These are phyloP conservation scores for Meyerozyma sp. DNA, from an alignment of 1,139 yeast genomes.

Conservation along the genomic window DNA sequence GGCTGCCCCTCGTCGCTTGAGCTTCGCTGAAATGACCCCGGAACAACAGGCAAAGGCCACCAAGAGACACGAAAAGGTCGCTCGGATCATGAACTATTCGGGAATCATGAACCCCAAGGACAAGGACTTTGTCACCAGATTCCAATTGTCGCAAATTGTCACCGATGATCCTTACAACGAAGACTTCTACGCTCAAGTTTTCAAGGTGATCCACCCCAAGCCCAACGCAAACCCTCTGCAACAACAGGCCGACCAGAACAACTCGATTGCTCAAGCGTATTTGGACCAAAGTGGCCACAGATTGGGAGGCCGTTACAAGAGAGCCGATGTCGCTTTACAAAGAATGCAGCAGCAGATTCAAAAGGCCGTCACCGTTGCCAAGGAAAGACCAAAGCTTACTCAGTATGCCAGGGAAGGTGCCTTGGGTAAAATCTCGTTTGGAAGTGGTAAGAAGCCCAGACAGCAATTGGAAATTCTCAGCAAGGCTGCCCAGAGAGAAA, in stretches of 20 bases:
- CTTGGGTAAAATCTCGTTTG: slow-evolving; percentile 79
- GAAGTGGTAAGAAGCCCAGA: slow-evolving; percentile 83
- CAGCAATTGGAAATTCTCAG: slow-evolving; percentile 71
- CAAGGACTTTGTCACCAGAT: slow-evolving; percentile 89
- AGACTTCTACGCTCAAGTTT: slow-evolving; percentile 94
- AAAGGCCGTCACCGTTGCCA: slow-evolving; percentile 92
- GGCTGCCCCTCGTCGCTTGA: slow-evolving; percentile 3
- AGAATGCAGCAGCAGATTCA: slow-evolving; percentile 99
- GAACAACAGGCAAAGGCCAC: slow-evolving; percentile 52
- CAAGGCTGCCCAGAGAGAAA: slow-evolving; percentile 47
- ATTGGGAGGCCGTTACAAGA: slow-evolving; percentile 78
- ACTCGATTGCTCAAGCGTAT: slow-evolving; percentile 89
- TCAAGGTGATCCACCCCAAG: slow-evolving; percentile 72
- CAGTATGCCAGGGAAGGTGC: slow-evolving; percentile 82
- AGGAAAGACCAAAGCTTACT: slow-evolving; percentile 76
- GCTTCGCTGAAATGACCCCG: slow-evolving; percentile 23
- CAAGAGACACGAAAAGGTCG: slow-evolving; percentile 73
- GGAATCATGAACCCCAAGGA: slow-evolving; percentile 97
- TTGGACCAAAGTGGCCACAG: slow-evolving; percentile 91
- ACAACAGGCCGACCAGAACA: slow-evolving; percentile 41
- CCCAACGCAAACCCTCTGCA: slow-evolving; percentile 39
- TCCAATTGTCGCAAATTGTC: slow-evolving; percentile 91
- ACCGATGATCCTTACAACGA: slow-evolving; percentile 97
- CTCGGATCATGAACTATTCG: slow-evolving; percentile 73
- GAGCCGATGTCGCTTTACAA: slow-evolving; percentile 93